Base-by-base conservation (phyloP, 108 stramenopile genomes). In the Licmophora abbreviata region DNA sequence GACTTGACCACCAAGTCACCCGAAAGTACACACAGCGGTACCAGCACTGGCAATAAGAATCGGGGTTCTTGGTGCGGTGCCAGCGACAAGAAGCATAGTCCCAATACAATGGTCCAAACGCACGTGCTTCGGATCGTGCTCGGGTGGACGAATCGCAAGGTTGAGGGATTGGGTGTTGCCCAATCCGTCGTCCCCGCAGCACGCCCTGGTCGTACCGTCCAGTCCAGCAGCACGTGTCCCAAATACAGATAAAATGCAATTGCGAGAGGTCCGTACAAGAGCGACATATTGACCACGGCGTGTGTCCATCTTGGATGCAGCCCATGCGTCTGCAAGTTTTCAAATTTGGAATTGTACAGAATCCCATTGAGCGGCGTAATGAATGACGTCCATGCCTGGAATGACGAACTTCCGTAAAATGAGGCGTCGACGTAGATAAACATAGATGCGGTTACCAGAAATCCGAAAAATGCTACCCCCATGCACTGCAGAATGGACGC, bases 31-130 rank as follows among this genome's bases (percentile, higher is more conserved):
- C 66, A 61, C 48, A 87, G 31, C 25, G 82, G 82, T 17, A 82
- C 59, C 7, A 81, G 6, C 30, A 73, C 48, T 9, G 86, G 86
- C 8, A 83, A 46, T 27, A 88, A 50, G 43, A 88, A 88, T 54
- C 86, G 70, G 11, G 86, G 86, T 63, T 88, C 86, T 66, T 88
- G 86, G 48, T 88, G 86, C 5, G 86, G 86, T 10, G 86, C 82
- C 53, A 61, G 62, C 1, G 86, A 88, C 7, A 88, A 57, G 2
- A 77, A 49, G 18, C 63, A 40, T 2, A 88, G 56, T 18, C 80
- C 80, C 32, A 49, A 59, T 8, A 76, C 5, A 25, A 88, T 52
- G 4, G 50, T 59, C 51, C 46, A 63, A 31, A 42, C 46, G 52
- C 59, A 76, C 17, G 36, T 51, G 11, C 31, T 47, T 12, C 24